Base-by-base conservation (phyloP, 768 basidiomycete genomes). In the Leccinum olivaceopallidum region DNA sequence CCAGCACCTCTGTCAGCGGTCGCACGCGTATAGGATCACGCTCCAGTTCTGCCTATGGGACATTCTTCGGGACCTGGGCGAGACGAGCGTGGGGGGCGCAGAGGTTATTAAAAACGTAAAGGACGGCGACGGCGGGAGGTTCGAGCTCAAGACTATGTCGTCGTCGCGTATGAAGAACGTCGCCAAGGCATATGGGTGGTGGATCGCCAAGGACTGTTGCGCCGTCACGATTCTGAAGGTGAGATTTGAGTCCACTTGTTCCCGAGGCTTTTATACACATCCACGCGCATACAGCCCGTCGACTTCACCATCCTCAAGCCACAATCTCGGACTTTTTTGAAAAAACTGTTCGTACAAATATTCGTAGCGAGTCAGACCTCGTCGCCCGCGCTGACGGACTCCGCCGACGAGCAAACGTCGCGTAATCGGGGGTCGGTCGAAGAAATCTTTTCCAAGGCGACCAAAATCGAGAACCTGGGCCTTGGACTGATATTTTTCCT, bases 31-130 rank as follows among this genome's bases (percentile, higher is more conserved):
- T 79, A 92, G 86, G 68, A 89, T 98, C 66, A 98, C 97, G 2
- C 78, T 98, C 22, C 97, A 98, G 69, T 98, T 92, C 73, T 92
- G 88, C 66, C 76, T 98, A 6, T 99, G 97, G 97, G 97, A 99
- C 71, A 95, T 98, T 71, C 76, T 98, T 30, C 89, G 96, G 9
- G 92, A 92, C 61, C 78, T 98, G 49, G 96, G 94, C 13, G 94
- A 97, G 74, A 83, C 79, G 10, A 83, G 76, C 32, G 91, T 95
- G 37, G 93, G 94, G 2, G 93, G 94, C 7, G 83, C 82, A 0
- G 90, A 89, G 69, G 77, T 93, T 42, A 80, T 92, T 67, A 91
- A 90, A 71, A 85, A 81, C 60, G 56, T 77, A 34, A 70, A 74
- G 50, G 78, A 82, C n/a, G 78, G 82, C 49, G 81, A 81, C 22